Evolutionary conservation across 257 asterid species (phyloP).

Genomic region (Ehretia macrophylla): DNA sequence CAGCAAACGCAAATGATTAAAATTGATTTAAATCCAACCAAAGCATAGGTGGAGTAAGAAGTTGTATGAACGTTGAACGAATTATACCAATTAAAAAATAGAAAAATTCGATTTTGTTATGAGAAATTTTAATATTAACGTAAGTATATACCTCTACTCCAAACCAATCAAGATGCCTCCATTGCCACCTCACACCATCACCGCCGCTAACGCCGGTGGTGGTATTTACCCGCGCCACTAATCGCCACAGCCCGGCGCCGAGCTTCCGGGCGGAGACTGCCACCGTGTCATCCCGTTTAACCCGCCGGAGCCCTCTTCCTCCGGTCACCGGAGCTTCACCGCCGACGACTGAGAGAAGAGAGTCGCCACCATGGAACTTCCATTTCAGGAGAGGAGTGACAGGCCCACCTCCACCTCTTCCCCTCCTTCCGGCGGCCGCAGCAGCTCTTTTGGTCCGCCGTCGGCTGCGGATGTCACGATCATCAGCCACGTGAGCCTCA

Average conservation of each 20-base stretch:
- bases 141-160: conserved; percentile 25
- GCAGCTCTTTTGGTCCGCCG: neutral
- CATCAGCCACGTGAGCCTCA: neutral
- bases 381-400: conserved; percentile 29
- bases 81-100: neutral
- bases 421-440: conserved; percentile 2
- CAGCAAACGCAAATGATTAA: too few relatives aligned
- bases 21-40: too few relatives aligned
- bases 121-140: neutral
- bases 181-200: conserved; percentile 23
- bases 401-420: conserved; percentile 20
- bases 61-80: neutral
- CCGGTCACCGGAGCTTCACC: conserved; percentile 7
- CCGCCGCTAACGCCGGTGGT: conserved; percentile 1
- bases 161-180: conserved; percentile 22
- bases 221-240: conserved; percentile 13
- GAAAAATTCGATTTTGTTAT: neutral
- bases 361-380: conserved; percentile 12
- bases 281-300: conserved; percentile 12
- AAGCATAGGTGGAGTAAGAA: too few relatives aligned
- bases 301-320: conserved; percentile 10
- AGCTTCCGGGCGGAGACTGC: conserved; percentile 49
- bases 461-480: conserved; percentile 4
- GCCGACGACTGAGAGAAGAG: too few relatives aligned
- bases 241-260: conserved; percentile 54